Evolutionary conservation across 2,329 filamentous ascomycete species (phyloP).

Genomic region (Endoconidiophora laricicola): DNA sequence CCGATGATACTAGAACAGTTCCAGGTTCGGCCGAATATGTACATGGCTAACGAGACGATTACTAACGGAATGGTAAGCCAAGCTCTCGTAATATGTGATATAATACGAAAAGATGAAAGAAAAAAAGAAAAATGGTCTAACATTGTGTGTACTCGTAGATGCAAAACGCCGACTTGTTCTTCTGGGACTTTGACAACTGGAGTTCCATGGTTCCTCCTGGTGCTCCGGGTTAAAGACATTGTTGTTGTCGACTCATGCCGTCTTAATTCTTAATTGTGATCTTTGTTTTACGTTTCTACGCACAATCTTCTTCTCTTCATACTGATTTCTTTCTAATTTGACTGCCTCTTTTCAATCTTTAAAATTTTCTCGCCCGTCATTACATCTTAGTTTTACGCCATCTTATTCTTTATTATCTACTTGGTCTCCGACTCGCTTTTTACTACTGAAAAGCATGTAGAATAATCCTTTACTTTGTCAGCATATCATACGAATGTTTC

Average conservation of each 20-base stretch:
- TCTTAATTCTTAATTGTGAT: background rate
- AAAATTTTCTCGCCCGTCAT: too few relatives aligned
- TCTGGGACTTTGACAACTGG: conserved; percentile 12
- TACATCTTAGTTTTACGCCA: background rate
- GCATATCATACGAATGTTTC: background rate
- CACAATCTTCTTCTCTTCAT: too few relatives aligned
- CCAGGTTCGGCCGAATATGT: conserved; percentile 8
- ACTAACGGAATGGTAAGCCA: conserved; percentile 5
- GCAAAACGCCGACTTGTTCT: conserved; percentile 6
- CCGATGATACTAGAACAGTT: conserved; percentile 10
- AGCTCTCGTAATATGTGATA: too few relatives aligned
- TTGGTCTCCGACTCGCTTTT: background rate
- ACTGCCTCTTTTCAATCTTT: too few relatives aligned
- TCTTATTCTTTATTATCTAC: background rate
- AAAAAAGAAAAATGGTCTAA: background rate
- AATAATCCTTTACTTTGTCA: too few relatives aligned
- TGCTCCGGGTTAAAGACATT: conserved; percentile 5
- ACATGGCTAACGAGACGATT: conserved; percentile 4
- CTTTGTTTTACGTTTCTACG: too few relatives aligned
- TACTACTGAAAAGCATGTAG: too few relatives aligned
- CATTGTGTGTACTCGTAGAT: conserved; percentile 1
- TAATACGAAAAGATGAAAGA: too few relatives aligned
- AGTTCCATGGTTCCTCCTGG: conserved; percentile 12
- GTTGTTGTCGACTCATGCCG: background rate
- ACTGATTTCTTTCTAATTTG: background rate